Percentiles rank a stretch among this genome's conserved stretches.
phyloP scores from a whole-genome alignment of 148 eudicot genomes.

The Camellia japonica region DNA sequence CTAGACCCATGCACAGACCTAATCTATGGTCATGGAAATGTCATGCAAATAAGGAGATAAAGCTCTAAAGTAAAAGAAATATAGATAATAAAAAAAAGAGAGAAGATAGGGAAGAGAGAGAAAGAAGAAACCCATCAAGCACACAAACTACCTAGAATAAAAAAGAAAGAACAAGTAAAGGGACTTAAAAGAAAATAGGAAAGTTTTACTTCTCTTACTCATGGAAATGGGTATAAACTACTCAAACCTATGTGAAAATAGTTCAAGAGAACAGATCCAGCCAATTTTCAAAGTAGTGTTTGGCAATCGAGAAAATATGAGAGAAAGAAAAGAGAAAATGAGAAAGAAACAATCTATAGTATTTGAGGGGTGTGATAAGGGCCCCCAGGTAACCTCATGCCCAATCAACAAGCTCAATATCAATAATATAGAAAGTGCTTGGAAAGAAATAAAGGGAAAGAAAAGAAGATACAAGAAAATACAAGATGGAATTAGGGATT shows the following conservation, averaged over 20 bases:
- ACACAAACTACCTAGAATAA: background rate
- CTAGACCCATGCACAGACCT: too few species aligned
- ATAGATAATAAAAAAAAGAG: background rate
- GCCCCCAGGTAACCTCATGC: too few species aligned
- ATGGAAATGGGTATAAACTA: background rate
- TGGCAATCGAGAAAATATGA: background rate
- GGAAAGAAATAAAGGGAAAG: too few species aligned
- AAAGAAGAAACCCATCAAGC: background rate
- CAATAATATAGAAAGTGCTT: too few species aligned
- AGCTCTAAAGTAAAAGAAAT: background rate
- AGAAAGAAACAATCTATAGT: too few species aligned
- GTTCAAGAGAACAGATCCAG: background rate
- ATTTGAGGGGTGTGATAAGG: too few species aligned
- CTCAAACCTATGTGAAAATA: background rate
- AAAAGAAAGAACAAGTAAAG: background rate
- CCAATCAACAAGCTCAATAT: too few species aligned
- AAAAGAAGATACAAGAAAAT: too few species aligned
- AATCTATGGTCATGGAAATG: too few species aligned
- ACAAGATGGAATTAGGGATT: too few species aligned
- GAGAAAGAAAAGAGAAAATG: background rate
- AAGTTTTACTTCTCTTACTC: too few species aligned
- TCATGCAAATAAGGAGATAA: too few species aligned
- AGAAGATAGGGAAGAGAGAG: background rate
- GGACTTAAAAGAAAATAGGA: background rate
- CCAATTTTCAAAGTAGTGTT: background rate